Base-by-base conservation (phyloP, 805 yeast genomes). In the Teunomyces panamensis region DNA sequence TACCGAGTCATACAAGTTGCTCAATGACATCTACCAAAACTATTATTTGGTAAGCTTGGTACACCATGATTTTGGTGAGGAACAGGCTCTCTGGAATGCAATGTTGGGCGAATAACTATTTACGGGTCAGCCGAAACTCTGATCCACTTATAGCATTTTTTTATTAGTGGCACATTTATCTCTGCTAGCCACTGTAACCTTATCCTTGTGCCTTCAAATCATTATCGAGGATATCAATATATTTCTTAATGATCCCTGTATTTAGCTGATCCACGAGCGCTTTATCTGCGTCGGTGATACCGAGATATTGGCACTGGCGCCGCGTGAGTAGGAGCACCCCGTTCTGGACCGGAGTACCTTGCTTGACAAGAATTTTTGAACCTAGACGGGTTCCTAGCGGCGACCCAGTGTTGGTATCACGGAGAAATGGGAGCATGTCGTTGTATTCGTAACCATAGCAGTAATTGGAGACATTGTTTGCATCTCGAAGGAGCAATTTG, bases 21-120 rank as follows among this genome's bases (percentile, higher is more conserved):
- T 94, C 53, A 78, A 79, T 47, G 62, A 71, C 14, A 75, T 89
- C 30, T 77, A 83, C 61, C 75, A 81, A 33, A 76, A 81, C 45
- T 87, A 86, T 54, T 81, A 80, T 55, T 74, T 94, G 56, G 89
- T 90, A n/a, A 85, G 96, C 37, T 75, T 92, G 52, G 84, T 92
- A 28, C 89, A 88, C 63, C 97, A 91, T 61, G 92, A 91, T 60
- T 89, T 77, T 67, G 79, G 80, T 42, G 78, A 84, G 46, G 89
- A 84, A 56, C 71, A 76, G 49, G 95, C 84, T 0, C 74, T 90
- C 44, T 90, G 97, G 97, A 84, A 83, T 17, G 56, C 80, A 44
- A 64, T 87, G 43, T 63, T 79, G 45, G 58, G 53, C 34, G 57
- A 60, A 62, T 65, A 62, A 63, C 67, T 54, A 60, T 44, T 49